Evolutionary conservation across 768 basidiomycete genomes (phyloP).

Genomic region (Amanita inopinata): DNA sequence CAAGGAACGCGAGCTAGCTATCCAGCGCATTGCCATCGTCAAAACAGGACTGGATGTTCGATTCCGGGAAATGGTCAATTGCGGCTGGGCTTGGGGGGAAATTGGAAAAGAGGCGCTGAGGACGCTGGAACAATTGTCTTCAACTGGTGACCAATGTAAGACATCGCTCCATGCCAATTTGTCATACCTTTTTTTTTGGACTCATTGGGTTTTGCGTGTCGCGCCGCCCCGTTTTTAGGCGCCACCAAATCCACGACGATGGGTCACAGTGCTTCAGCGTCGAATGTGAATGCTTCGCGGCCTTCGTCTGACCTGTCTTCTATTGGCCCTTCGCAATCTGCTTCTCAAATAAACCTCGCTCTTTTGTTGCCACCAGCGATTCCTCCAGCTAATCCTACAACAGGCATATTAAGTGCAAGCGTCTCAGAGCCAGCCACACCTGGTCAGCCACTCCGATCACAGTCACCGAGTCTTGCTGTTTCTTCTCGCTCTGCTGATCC

Average conservation of each 20-base stretch:
- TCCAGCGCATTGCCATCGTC: constrained; percentile 42
- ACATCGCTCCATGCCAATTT: background rate
- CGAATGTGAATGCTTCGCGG: constrained; percentile 15
- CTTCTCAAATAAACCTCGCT: constrained; percentile 43
- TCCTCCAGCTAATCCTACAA: constrained; percentile 1
- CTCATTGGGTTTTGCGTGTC: background rate
- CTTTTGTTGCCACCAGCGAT: constrained; percentile 8
- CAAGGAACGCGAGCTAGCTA: constrained; percentile 58
- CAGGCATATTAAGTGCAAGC: background rate
- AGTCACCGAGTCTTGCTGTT: background rate
- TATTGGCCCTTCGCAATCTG: constrained; percentile 67
- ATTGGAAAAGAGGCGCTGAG: constrained; percentile 52
- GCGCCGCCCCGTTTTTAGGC: background rate
- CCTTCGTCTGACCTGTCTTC: constrained; percentile 50
- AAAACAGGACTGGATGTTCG: constrained; percentile 53
- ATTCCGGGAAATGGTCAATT: constrained; percentile 57
- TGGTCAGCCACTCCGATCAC: constrained; percentile 4
- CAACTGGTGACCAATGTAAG: constrained; percentile 1
- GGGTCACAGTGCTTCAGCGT: background rate
- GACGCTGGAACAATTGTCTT: constrained; percentile 24
- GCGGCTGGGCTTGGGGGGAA: constrained; percentile 59
- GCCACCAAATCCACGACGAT: background rate
- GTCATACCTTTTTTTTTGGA: background rate
- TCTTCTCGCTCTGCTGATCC: constrained; percentile 6
- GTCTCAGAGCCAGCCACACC: background rate